These are phyloP conservation scores for Russula sp. DNA, from an alignment of 768 basidiomycete species.

Conservation along the genomic window DNA sequence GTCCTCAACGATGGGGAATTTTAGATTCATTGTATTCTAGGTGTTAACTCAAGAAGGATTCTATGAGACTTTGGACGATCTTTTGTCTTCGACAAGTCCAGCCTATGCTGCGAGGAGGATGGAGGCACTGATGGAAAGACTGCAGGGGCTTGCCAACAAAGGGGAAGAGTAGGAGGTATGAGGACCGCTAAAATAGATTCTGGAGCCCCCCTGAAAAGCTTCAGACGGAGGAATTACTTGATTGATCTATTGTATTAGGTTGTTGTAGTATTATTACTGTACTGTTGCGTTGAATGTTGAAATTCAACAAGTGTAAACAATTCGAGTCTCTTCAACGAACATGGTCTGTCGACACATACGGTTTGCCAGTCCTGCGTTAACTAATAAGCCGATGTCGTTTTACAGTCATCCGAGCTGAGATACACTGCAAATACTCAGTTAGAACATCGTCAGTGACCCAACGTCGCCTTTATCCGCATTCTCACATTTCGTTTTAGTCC, in stretches of 20 bases:
- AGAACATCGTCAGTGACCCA: slow-evolving; percentile 72
- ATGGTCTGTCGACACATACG: slow-evolving; percentile 22
- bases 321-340: background rate
- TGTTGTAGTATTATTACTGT: background rate
- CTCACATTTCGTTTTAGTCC: slow-evolving; percentile 49
- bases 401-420: slow-evolving; percentile 81
- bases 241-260: background rate
- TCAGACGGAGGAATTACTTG: background rate
- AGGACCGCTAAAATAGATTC: background rate
- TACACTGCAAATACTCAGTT: slow-evolving; percentile 96
- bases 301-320: slow-evolving; percentile 10
- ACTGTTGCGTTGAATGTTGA: no score
- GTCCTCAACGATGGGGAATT: background rate
- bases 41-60: background rate
- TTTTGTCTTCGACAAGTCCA: slow-evolving; percentile 17
- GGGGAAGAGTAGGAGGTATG: background rate
- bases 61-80: slow-evolving; percentile 23
- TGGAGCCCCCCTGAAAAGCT: no score
- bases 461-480: slow-evolving; percentile 6
- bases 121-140: slow-evolving; percentile 6
- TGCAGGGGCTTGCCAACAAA: slow-evolving; percentile 2
- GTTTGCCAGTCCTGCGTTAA: background rate
- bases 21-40: slow-evolving; percentile 6
- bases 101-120: slow-evolving; percentile 7
- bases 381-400: background rate